A percentile compares a stretch with the other conserved stretches of the same genome.
Evolutionary conservation across 345 rosid species (phyloP).

Genomic region (Jatropha curcas): DNA sequence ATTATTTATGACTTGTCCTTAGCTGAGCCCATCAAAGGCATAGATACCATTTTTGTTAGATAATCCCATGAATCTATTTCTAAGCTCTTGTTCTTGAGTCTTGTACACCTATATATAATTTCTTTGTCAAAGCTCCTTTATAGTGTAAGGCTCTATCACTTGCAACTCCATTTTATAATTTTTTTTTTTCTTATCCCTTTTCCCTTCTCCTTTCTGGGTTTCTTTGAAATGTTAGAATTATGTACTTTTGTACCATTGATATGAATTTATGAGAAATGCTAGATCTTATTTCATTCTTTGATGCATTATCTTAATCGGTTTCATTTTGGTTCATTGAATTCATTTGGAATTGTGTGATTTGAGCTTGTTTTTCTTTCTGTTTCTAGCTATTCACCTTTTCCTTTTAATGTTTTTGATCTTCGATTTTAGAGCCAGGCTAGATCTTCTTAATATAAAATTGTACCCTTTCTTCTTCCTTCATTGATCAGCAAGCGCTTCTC

Average conservation of each 20-base stretch:
- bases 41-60: background rate
- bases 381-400: background rate
- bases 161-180: background rate
- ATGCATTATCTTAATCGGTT: slow-evolving; percentile 5
- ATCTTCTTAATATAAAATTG: background rate
- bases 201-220: slow-evolving; percentile 6
- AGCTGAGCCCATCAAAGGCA: background rate
- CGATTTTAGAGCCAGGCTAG: slow-evolving; percentile 2
- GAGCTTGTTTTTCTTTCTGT: background rate
- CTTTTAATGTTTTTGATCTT: slow-evolving; percentile 3
- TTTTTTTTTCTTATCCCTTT: background rate
- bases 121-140: background rate
- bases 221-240: slow-evolving; percentile 10
- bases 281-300: slow-evolving; percentile 23
- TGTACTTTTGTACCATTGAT: background rate
- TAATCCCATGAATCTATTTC: slow-evolving; percentile 1
- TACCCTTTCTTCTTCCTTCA: background rate
- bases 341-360: background rate
- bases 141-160: slow-evolving; percentile 30
- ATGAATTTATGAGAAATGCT: slow-evolving; percentile 6
- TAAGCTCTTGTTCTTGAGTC: slow-evolving; percentile 12
- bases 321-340: slow-evolving; percentile 6
- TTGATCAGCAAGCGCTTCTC: background rate
- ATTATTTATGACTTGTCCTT: background rate
- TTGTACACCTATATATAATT: background rate